Evolutionary conservation across 1,284 basidiomycete genomes (phyloP).

Genomic region (Malassezia sympodialis): DNA sequence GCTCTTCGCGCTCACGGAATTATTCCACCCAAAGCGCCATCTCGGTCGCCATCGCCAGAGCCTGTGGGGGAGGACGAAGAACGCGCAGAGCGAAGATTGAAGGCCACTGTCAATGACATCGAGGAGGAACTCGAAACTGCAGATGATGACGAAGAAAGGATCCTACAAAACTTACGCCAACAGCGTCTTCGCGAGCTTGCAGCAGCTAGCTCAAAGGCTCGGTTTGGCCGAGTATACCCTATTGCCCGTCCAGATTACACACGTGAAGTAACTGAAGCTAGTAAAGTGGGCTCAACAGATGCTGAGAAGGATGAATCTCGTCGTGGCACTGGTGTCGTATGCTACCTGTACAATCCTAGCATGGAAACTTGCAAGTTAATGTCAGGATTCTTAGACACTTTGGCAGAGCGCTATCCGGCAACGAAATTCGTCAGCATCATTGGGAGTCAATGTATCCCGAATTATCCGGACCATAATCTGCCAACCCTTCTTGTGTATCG

Average conservation of each 20-base stretch:
- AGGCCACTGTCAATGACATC: conserved; percentile 29
- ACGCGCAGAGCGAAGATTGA: conserved; percentile 23
- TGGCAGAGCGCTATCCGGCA: conserved; percentile 72
- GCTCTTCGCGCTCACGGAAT: conserved; percentile 42
- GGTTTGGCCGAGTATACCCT: conserved; percentile 74
- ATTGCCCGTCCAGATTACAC: conserved; percentile 89
- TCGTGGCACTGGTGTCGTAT: conserved; percentile 70
- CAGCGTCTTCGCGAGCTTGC: conserved; percentile 62
- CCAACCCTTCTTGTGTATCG: conserved; percentile 89
- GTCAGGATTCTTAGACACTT: conserved; percentile 60
- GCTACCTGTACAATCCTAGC: conserved; percentile 73
- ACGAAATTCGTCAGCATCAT: conserved; percentile 95
- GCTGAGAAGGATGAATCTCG: conserved; percentile 11
- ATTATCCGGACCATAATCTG: conserved; percentile 80
- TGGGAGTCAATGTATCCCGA: conserved; percentile 75
- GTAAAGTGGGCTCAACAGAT: conserved; percentile 53
- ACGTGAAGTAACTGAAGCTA: conserved; percentile 85
- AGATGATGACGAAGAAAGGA: conserved; percentile 63
- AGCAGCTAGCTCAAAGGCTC: conserved; percentile 57
- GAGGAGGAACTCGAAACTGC: conserved; percentile 32
- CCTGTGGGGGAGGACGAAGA: conserved; percentile 23
- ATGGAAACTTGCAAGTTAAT: conserved; percentile 59
- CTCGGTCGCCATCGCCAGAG: conserved; percentile 43
- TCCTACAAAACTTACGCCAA: conserved; percentile 61
- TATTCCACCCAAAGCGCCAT: conserved; percentile 42